phyloP scores from a whole-genome alignment of 1,284 basidiomycete genomes.

The Boletellus deceptivus region DNA sequence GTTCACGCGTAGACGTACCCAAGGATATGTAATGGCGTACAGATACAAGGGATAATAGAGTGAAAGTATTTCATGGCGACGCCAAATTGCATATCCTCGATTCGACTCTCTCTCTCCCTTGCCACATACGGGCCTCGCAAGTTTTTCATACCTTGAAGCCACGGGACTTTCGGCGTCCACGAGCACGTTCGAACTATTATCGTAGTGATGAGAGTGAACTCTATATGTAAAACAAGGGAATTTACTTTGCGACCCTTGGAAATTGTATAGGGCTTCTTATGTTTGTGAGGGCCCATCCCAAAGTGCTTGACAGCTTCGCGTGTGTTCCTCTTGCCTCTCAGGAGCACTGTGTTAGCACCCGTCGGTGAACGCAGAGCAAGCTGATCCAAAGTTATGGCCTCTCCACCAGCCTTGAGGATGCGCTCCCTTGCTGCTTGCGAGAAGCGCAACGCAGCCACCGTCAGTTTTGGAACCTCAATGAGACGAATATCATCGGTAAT shows the following conservation, averaged over 20 bases:
- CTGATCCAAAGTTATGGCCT: conserved; percentile 94
- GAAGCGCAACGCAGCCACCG: conserved; percentile 95
- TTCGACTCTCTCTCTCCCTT: conserved; percentile 14
- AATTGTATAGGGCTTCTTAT: conserved; percentile 93
- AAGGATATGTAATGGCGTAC: conserved; percentile 25
- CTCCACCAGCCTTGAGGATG: conserved; percentile 94
- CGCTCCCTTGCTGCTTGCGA: conserved; percentile 90
- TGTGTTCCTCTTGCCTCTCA: conserved; percentile 90
- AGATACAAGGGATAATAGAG: conserved; percentile 17
- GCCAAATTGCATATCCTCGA: conserved; percentile 31
- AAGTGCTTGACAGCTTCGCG: conserved; percentile 97
- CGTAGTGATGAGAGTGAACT: conserved; percentile 8
- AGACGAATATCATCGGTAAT: conserved; percentile 97
- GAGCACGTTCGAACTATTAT: conserved; percentile 76
- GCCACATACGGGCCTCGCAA: conserved; percentile 26
- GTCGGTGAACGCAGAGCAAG: conserved; percentile 93
- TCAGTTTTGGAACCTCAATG: conserved; percentile 84
- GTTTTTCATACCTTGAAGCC: conserved; percentile 80
- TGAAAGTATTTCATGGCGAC: conserved; percentile 20
- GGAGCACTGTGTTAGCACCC: conserved; percentile 91
- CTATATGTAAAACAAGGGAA: not conserved
- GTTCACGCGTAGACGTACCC: conserved; percentile 1
- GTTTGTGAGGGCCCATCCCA: conserved; percentile 88
- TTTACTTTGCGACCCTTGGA: conserved; percentile 93
- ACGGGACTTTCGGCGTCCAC: conserved; percentile 92